Base-by-base conservation (phyloP, 2,329 filamentous ascomycete species). In the Didymosphaeria variabile region DNA sequence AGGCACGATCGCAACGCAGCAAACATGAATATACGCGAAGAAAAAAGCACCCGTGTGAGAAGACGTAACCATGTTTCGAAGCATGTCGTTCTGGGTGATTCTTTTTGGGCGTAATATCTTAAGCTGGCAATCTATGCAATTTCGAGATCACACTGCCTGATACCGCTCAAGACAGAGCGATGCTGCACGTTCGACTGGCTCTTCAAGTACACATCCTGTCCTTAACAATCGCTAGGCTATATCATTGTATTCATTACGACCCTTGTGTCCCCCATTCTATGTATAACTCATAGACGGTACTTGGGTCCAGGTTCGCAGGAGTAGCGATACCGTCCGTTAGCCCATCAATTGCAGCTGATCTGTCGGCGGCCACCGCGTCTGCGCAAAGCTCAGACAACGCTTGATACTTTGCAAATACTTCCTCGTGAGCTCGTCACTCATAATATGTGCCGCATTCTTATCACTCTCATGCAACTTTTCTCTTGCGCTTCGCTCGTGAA, bases 331-430 rank as follows among this genome's bases (percentile, higher is more conserved):
- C 9, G 12, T 21, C 19, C 19, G 49, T 79, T 68, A 95, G 15
- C 95, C 95, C 95, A 99, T 99, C 70, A 99, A 82, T 82, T 99
- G 95, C 74, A 92, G 85, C 69, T 95, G 86, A 81, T 98, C 94
- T 71, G 93, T 90, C 0, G 95, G 95, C 60, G 94, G 94, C 95
- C 95, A 99, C 69, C 94, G 88, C 32, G 95, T 94, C 81, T 99
- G 95, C 29, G 94, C 93, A 86, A 97, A 99, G 63, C 92, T 98
- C 75, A 99, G 80, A 75, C 94, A 97, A 49, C 95, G 86, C 84
- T 99, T 99, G 79, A 99, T 98, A 76, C 94, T 97, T 82, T 99
- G 95, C 68, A 99, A 79, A 76, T 94, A 97, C 81, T 98, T 99
- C 67, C 95, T 87, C 55, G 95, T 99, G 47, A 91, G 89, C 81